Evolutionary conservation across 78 protist species (phyloP).

Genomic region (Pigoraptor vietnamica): DNA sequence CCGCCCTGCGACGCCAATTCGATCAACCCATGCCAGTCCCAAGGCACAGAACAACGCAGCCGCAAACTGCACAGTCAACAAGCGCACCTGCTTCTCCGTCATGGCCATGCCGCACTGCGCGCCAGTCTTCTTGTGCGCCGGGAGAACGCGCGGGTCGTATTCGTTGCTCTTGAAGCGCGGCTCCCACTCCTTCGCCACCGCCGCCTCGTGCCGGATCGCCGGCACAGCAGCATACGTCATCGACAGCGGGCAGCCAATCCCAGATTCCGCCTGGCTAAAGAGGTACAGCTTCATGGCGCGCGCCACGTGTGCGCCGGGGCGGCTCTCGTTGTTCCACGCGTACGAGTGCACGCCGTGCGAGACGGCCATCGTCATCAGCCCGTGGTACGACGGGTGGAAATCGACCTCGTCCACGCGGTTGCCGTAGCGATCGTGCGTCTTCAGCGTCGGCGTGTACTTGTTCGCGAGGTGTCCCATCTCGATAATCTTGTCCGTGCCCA

Average conservation of each 20-base stretch:
- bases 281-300: background rate
- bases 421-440: slow-evolving; percentile 26
- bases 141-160: slow-evolving; percentile 17
- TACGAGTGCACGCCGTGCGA: background rate
- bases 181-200: background rate
- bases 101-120: slow-evolving; percentile 32
- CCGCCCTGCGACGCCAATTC: background rate
- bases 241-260: slow-evolving; percentile 20
- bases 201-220: background rate
- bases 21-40: background rate
- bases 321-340: slow-evolving; percentile 1
- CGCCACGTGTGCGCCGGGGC: slow-evolving; percentile 12
- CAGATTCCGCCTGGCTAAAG: slow-evolving; percentile 6
- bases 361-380: slow-evolving; percentile 6
- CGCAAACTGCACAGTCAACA: background rate
- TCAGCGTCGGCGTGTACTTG: slow-evolving; percentile 1
- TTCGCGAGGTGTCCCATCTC: background rate
- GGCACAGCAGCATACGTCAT: slow-evolving; percentile 32
- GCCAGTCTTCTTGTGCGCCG: background rate
- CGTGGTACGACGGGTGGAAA: slow-evolving; percentile 21
- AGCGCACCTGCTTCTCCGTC: slow-evolving; percentile 36
- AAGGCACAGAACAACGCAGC: background rate
- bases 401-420: slow-evolving; percentile 20
- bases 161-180: background rate
- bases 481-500: background rate